Percentiles rank a stretch among this genome's conserved stretches.
Evolutionary conservation across 192 early-diverging fungal genomes (phyloP).

Genomic region (Coemansia sp.): DNA sequence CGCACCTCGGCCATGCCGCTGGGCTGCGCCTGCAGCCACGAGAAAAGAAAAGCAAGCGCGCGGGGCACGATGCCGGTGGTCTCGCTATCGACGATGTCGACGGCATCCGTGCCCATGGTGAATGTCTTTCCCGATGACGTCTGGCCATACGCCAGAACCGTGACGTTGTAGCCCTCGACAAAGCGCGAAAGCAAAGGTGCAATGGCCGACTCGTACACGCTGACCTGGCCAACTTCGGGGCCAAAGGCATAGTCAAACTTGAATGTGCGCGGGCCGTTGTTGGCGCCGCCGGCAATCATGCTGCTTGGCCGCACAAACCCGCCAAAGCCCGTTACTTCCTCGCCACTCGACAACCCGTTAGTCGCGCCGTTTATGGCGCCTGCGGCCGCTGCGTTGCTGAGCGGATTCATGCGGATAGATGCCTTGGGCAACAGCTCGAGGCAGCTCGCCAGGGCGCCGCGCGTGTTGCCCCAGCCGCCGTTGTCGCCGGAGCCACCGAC

Average conservation of each 20-base stretch:
- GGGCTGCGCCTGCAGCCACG: slow-evolving; percentile 30
- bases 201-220: slow-evolving; percentile 60
- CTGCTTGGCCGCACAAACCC: not conserved
- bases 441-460: slow-evolving; percentile 24
- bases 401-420: slow-evolving; percentile 18
- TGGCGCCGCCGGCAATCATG: not conserved
- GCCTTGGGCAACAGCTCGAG: slow-evolving; percentile 20
- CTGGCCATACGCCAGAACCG: slow-evolving; percentile 91
- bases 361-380: not conserved
- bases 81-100: slow-evolving; percentile 12
- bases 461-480: slow-evolving; percentile 6
- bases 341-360: not conserved
- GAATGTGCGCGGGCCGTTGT: slow-evolving; percentile 39
- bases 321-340: slow-evolving; percentile 8
- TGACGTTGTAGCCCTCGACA: slow-evolving; percentile 88
- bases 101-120: slow-evolving; percentile 84
- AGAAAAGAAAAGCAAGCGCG: slow-evolving; percentile 66
- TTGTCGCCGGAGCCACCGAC: slow-evolving; percentile 5
- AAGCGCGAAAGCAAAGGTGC: slow-evolving; percentile 56
- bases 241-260: slow-evolving; percentile 71
- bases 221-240: slow-evolving; percentile 54
- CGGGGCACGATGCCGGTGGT: slow-evolving; percentile 68
- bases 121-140: slow-evolving; percentile 94
- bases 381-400: slow-evolving; percentile 13
- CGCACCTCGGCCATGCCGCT: slow-evolving; percentile 8